Base-by-base conservation (phyloP, 2,329 filamentous ascomycete species). In the Lasiodiplodia hormozganensis region DNA sequence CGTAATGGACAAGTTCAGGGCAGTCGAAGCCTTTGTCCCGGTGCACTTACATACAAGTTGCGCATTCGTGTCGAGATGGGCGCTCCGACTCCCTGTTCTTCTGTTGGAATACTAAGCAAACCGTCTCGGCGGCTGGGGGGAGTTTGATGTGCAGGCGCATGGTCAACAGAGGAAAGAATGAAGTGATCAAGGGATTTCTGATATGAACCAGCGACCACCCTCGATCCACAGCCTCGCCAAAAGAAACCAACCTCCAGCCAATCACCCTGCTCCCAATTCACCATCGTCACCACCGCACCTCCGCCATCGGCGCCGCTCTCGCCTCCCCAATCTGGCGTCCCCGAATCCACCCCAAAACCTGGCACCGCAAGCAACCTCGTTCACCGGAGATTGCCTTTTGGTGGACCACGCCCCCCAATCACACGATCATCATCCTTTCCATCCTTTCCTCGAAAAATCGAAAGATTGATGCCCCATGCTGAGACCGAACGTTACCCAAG, bases 271-370 rank as follows among this genome's bases (percentile, higher is more conserved):
- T 57, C 31, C 34, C 54, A 57, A 57, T 38, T 25, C 31, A 38
- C n/a, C 54, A 57, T 38, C 34, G 54, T 57, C 54, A 57, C 54
- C 54, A 57, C 4, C 16, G n/a, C 31, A 57, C 36, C 54, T 57
- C 54, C 54, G 54, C 31, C 54, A 57, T 57, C 54, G 54, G 54
- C 54, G 54, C 34, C 43, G 31, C 2, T 21, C 43, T 43, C 43
- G 43, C n/a, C n/a, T 47, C 43, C 43, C 43, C 43, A 34, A 47
- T 43, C 14, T 10, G 12, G 7, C 43, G 43, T 34, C 31, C 31
- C 43, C 43, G 43, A 47, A 47, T n/a, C 43, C 43, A n/a, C 43
- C n/a, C 7, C 11, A n/a, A 38, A 38, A 40, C 31, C 31, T 34
- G 31, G 31, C 31, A 34, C 1, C 7, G 18, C 23, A 23, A 38